Conservation (phyloP, 2,329 filamentous ascomycete species). For the Fusarium sp. region DNA sequence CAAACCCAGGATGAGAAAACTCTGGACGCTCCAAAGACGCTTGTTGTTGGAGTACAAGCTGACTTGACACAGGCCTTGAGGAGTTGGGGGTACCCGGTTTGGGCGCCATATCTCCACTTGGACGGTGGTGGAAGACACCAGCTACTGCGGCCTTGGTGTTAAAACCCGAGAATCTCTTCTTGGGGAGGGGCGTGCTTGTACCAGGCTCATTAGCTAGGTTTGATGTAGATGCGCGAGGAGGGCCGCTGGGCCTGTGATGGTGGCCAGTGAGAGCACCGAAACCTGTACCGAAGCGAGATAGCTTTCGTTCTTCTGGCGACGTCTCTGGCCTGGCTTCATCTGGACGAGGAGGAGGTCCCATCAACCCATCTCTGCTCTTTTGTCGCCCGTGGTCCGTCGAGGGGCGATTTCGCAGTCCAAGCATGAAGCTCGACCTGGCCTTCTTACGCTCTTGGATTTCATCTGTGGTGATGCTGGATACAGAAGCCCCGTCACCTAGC, state of each 20-base stretch:
- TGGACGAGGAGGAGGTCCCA: slow-evolving; percentile 29
- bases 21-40: slow-evolving; percentile 24
- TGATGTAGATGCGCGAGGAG: slow-evolving; percentile 40
- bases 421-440: slow-evolving; percentile 56
- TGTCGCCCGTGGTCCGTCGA: slow-evolving; percentile 25
- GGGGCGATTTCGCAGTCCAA: slow-evolving; percentile 29
- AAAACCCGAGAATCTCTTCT: slow-evolving; percentile 61
- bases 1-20: slow-evolving; percentile 25
- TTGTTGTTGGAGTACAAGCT: slow-evolving; percentile 23
- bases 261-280: slow-evolving; percentile 31
- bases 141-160: slow-evolving; percentile 48
- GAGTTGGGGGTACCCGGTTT: slow-evolving; percentile 37
- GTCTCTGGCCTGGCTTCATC: slow-evolving; percentile 33
- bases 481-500: slow-evolving; percentile 53
- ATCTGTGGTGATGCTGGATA: slow-evolving; percentile 56
- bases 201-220: slow-evolving; percentile 35
- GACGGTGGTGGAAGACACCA: slow-evolving; percentile 43
- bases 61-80: slow-evolving; percentile 29
- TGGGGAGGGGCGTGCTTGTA: slow-evolving; percentile 40
- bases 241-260: slow-evolving; percentile 27
- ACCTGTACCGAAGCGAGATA: slow-evolving; percentile 53
- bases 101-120: slow-evolving; percentile 24
- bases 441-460: slow-evolving; percentile 52
- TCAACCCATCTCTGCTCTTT: slow-evolving; percentile 30
- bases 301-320: slow-evolving; percentile 52